These are phyloP conservation scores for Tulasnella sp. DNA, from an alignment of 768 basidiomycete species.

Conservation along the genomic window DNA sequence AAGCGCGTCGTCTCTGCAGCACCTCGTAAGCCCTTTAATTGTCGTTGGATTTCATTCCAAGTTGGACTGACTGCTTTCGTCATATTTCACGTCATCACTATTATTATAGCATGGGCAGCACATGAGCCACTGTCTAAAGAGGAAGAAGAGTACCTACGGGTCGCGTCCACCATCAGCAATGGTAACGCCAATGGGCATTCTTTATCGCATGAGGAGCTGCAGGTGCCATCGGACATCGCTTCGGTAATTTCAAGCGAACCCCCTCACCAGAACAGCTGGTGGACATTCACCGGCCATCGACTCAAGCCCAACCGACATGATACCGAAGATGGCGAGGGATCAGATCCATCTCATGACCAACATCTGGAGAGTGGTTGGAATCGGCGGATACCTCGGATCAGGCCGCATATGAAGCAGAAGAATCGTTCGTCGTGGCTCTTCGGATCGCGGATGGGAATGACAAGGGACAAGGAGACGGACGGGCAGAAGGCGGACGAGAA, in stretches of 20 bases:
- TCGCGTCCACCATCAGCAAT: constrained; percentile 22
- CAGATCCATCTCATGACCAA: neutral
- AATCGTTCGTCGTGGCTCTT: constrained; percentile 6
- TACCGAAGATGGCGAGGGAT: neutral
- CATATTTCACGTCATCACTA: neutral
- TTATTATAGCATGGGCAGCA: constrained; percentile 59
- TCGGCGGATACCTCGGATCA: neutral
- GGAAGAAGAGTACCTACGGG: constrained; percentile 28
- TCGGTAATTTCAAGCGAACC: constrained; percentile 27
- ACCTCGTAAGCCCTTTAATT: neutral
- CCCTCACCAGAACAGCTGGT: constrained; percentile 11
- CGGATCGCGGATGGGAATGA: constrained; percentile 1
- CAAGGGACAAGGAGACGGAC: constrained; percentile 3
- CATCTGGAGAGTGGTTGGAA: neutral
- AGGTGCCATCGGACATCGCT: constrained; percentile 39
- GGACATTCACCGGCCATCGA: constrained; percentile 9
- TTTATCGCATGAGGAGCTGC: constrained; percentile 39
- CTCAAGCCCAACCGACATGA: neutral
- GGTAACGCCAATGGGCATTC: constrained; percentile 26
- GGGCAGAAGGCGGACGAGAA: constrained; percentile 11
- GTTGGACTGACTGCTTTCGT: constrained; percentile 4
- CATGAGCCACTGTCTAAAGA: constrained; percentile 73
- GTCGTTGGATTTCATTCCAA: neutral
- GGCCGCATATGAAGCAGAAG: neutral
- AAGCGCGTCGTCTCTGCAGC: constrained; percentile 2